phyloP scores from a whole-genome alignment of 257 asterid species.

The Asclepias syriaca region DNA sequence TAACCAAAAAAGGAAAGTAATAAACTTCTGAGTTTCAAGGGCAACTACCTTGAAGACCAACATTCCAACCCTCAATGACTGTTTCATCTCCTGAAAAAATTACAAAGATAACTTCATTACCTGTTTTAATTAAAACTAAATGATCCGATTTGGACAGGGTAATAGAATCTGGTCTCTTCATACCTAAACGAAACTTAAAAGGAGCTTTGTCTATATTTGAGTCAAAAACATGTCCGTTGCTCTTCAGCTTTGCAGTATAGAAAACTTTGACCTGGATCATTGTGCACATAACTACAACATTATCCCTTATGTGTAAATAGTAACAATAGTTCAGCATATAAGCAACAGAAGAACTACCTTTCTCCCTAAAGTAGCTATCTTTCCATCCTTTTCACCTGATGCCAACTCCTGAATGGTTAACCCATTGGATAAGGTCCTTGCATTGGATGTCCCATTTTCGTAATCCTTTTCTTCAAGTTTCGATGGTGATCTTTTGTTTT shows the following conservation, averaged over 20 bases:
- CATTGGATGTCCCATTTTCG: slow-evolving; percentile 19
- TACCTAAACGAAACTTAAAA: slow-evolving; percentile 66
- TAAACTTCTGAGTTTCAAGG: not conserved
- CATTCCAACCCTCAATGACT: slow-evolving; percentile 62
- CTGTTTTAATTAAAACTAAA: not conserved
- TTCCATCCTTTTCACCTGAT: slow-evolving; percentile 57
- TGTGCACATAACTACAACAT: slow-evolving; percentile 6
- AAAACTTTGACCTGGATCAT: slow-evolving; percentile 58
- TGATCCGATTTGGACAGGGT: not conserved
- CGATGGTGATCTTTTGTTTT: slow-evolving; percentile 16
- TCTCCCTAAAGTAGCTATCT: slow-evolving; percentile 59
- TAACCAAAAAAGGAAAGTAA: not conserved
- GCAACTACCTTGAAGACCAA: slow-evolving; percentile 60
- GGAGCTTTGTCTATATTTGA: slow-evolving; percentile 46
- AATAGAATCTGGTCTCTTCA: not conserved
- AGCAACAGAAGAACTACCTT: slow-evolving; percentile 36
- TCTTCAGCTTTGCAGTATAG: slow-evolving; percentile 61
- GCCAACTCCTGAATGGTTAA: slow-evolving; percentile 65
- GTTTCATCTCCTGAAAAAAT: slow-evolving; percentile 51
- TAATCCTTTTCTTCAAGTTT: slow-evolving; percentile 23
- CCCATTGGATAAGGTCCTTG: slow-evolving; percentile 64
- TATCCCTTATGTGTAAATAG: not conserved
- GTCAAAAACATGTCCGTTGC: slow-evolving; percentile 50
- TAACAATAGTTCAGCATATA: not conserved
- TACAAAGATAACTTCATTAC: slow-evolving; percentile 2